Conservation (phyloP, 2,329 filamentous ascomycete species). For the Sarocladiaceae sp. region DNA sequence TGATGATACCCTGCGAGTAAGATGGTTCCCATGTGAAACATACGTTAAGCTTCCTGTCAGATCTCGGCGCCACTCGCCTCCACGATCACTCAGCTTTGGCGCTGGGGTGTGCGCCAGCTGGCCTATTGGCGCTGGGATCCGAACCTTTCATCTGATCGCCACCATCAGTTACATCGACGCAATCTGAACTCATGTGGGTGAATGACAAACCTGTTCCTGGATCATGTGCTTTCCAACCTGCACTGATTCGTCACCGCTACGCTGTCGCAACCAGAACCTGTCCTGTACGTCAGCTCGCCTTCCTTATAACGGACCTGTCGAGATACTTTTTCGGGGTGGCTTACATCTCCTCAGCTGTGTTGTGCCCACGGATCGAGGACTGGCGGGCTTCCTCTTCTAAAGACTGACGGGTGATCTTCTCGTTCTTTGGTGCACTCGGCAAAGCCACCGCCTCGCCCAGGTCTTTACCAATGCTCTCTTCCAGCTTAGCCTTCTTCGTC, state of each 20-base stretch:
- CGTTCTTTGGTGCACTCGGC: constrained; percentile 43
- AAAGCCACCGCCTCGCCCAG: constrained; percentile 41
- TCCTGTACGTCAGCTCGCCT: not conserved
- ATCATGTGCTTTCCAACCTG: constrained; percentile 50
- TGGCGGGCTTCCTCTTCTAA: constrained; percentile 58
- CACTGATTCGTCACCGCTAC: constrained; percentile 51
- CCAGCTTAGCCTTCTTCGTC: constrained; percentile 71
- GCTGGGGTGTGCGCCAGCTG: not conserved
- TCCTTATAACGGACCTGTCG: not conserved
- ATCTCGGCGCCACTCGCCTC: too few relatives aligned
- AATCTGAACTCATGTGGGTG: not conserved
- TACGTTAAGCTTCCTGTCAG: too few relatives aligned
- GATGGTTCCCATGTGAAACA: too few relatives aligned
- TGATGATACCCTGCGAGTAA: too few relatives aligned
- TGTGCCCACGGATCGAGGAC: constrained; percentile 41
- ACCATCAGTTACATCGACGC: not conserved
- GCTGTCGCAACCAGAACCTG: constrained; percentile 58
- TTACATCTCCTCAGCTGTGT: constrained; percentile 45
- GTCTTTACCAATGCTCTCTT: constrained; percentile 61
- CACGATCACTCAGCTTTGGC: constrained; percentile 6
- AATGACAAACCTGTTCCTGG: constrained; percentile 30
- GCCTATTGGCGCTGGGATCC: not conserved
- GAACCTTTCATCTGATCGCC: constrained; percentile 4
- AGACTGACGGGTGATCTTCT: constrained; percentile 57
- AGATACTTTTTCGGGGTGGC: too few relatives aligned